Percentiles rank a stretch among this genome's conserved stretches.
Conservation (phyloP, 371 early-diverging fungal species). For the Apophysomyces ossiformis region DNA sequence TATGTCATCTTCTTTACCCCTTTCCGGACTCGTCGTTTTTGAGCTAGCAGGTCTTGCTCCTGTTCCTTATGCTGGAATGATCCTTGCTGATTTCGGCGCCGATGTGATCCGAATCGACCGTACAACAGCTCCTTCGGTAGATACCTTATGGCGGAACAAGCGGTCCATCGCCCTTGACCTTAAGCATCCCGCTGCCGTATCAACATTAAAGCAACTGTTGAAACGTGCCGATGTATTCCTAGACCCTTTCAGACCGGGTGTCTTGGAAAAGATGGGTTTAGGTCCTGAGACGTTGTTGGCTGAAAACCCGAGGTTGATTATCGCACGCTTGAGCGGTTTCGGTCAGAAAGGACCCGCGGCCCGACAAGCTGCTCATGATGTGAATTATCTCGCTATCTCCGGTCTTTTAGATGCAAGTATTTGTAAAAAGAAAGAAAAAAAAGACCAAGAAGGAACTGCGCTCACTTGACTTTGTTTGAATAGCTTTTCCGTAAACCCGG, state of each 20-base stretch:
- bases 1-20: constrained; percentile 34
- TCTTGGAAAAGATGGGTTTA: constrained; percentile 72
- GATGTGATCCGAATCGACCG: constrained; percentile 76
- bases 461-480: neutral
- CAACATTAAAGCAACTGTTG: constrained; percentile 49
- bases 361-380: constrained; percentile 77
- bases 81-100: constrained; percentile 79
- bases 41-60: constrained; percentile 83
- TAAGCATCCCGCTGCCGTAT: constrained; percentile 56
- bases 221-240: constrained; percentile 68
- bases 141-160: constrained; percentile 60
- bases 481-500: constrained; percentile 65
- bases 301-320: constrained; percentile 63
- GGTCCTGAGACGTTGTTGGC: constrained; percentile 66
- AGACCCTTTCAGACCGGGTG: constrained; percentile 84
- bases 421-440: too few relatives aligned
- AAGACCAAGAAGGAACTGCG: neutral
- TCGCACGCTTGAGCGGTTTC: constrained; percentile 75
- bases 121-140: constrained; percentile 40
- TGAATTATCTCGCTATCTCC: constrained; percentile 74
- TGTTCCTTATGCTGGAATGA: constrained; percentile 74
- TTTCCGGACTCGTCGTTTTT: constrained; percentile 63
- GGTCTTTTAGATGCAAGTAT: constrained; percentile 65
- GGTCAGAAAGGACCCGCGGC: constrained; percentile 67
- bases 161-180: constrained; percentile 72